A percentile compares a stretch with the other conserved stretches of the same genome.
phyloP scores from a whole-genome alignment of 2,329 filamentous ascomycete species.

The Westerdykella aurantiaca region DNA sequence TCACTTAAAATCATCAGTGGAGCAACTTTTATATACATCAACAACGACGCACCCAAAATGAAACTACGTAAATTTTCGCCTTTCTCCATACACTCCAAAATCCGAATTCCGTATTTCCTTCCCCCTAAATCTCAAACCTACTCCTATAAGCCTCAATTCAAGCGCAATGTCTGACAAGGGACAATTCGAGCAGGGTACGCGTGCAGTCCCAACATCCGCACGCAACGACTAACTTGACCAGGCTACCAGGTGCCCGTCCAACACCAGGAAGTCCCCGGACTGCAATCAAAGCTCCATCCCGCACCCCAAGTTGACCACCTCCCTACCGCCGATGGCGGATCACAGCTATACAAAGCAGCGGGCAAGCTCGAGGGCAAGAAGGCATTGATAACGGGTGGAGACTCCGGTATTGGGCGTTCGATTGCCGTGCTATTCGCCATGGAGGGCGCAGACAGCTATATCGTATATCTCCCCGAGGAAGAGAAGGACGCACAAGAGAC shows the following conservation, averaged over 20 bases:
- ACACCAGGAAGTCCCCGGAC: constrained; percentile 49
- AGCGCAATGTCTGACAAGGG: constrained; percentile 21
- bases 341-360: constrained; percentile 66
- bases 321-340: constrained; percentile 62
- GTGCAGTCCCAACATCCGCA: background rate
- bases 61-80: background rate
- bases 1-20: constrained; percentile 3
- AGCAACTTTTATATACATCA: too few species aligned
- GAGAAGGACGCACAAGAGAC: constrained; percentile 71
- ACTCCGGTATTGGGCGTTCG: constrained; percentile 72
- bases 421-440: constrained; percentile 72
- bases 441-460: constrained; percentile 70
- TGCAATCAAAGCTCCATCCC: constrained; percentile 52
- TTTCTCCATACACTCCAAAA: background rate
- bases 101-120: background rate
- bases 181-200: constrained; percentile 34
- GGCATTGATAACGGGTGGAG: constrained; percentile 74
- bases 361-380: constrained; percentile 70
- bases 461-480: constrained; percentile 69
- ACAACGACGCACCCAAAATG: background rate
- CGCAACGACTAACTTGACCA: constrained; percentile 8
- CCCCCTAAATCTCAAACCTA: background rate
- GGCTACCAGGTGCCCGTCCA: constrained; percentile 47
- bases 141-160: background rate
- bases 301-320: constrained; percentile 59